phyloP scores from a whole-genome alignment of 2,329 filamentous ascomycete genomes.

The Juglanconis juglandina region DNA sequence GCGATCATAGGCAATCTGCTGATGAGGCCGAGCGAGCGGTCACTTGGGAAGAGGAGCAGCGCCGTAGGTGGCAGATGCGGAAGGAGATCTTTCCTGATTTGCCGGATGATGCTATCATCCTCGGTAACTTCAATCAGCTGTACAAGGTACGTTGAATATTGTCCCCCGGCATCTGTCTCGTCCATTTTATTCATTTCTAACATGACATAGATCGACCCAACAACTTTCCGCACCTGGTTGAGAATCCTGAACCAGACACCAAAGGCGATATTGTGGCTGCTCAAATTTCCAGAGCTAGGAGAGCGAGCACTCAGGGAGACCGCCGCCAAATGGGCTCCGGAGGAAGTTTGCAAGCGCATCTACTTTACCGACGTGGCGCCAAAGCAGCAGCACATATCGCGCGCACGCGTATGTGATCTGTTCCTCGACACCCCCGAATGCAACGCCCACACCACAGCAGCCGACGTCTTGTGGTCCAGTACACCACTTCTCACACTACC shows the following conservation, averaged over 20 bases:
- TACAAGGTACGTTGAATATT: constrained; percentile 71
- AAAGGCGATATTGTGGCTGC: constrained; percentile 87
- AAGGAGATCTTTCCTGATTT: constrained; percentile 85
- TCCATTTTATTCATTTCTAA: neutral
- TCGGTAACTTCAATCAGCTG: constrained; percentile 97
- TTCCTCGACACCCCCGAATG: constrained; percentile 98
- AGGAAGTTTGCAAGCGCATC: constrained; percentile 80
- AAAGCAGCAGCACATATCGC: constrained; percentile 88
- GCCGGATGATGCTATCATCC: constrained; percentile 78
- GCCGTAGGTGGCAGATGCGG: constrained; percentile 83
- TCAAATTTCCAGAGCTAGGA: constrained; percentile 93
- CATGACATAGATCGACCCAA: constrained; percentile 79
- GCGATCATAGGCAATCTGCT: constrained; percentile 90
- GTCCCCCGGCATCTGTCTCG: neutral
- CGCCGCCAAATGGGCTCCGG: constrained; percentile 77
- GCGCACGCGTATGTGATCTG: constrained; percentile 86
- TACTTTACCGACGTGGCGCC: constrained; percentile 96
- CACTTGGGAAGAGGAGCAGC: constrained; percentile 81
- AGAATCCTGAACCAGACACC: constrained; percentile 82
- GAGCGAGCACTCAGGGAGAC: constrained; percentile 81
- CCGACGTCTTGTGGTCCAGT: constrained; percentile 93
- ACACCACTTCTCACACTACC: constrained; percentile 88
- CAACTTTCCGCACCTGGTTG: constrained; percentile 92
- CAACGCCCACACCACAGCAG: constrained; percentile 96
- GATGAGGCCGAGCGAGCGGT: constrained; percentile 64